Conservation (phyloP, 106 monocot species). For the Acanthochlamys bracteata region DNA sequence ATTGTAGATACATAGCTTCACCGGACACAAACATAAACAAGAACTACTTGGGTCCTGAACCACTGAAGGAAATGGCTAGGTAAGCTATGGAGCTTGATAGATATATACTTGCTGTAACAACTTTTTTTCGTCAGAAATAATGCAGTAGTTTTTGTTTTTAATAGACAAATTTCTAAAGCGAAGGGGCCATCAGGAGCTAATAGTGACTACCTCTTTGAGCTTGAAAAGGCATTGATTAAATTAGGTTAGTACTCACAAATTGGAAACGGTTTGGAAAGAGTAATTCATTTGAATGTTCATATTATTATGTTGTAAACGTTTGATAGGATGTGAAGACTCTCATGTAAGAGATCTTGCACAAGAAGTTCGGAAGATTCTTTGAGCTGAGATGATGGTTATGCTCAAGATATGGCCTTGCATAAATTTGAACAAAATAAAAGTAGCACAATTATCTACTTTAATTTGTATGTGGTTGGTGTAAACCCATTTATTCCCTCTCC, state of each 20-base stretch:
- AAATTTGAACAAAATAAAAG: too few species aligned
- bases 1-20: constrained; percentile 76
- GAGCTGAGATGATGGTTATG: not conserved
- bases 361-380: constrained; percentile 44
- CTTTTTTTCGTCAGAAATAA: too few species aligned
- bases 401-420: too few species aligned
- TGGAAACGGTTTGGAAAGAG: not conserved
- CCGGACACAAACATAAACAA: constrained; percentile 48
- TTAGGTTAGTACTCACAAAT: constrained; percentile 29
- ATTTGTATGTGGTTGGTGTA: too few species aligned
- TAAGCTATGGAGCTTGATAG: constrained; percentile 21
- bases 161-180: constrained; percentile 74
- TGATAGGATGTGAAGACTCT: constrained; percentile 53
- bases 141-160: not conserved
- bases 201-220: constrained; percentile 84
- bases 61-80: constrained; percentile 86
- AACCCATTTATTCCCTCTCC: too few species aligned
- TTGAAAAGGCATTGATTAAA: constrained; percentile 54
- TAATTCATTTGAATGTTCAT: not conserved
- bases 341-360: constrained; percentile 70
- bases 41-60: constrained; percentile 93
- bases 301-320: constrained; percentile 4
- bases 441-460: too few species aligned
- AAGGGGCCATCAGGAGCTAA: constrained; percentile 91
- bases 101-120: not conserved